A percentile compares a stretch with the other conserved stretches of the same genome.
Conservation (phyloP, 2,329 filamentous ascomycete genomes). For the Fusarium torulosum region DNA sequence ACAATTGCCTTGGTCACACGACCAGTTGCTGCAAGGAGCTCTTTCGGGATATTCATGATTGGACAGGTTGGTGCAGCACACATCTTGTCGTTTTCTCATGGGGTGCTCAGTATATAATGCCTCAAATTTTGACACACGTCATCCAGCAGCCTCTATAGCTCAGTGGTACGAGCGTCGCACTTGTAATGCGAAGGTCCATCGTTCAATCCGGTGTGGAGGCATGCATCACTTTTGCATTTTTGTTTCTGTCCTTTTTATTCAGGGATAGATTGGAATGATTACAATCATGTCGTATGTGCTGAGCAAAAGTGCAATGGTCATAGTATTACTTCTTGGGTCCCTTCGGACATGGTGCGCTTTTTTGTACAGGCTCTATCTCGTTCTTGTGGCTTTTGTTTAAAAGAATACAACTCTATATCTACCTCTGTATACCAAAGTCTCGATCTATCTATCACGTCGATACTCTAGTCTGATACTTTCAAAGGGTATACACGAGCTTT, state of each 20-base stretch:
- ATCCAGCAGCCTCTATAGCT: constrained; percentile 31
- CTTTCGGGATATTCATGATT: background rate
- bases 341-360: too few relatives aligned
- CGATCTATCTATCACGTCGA: background rate
- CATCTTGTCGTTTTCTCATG: too few relatives aligned
- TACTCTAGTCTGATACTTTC: background rate
- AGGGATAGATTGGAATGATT: too few relatives aligned
- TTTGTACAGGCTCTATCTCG: too few relatives aligned
- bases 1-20: constrained; percentile 4
- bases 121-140: rapidly evolving
- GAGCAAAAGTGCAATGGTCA: too few relatives aligned
- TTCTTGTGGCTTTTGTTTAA: too few relatives aligned
- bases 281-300: too few relatives aligned
- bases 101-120: rapidly evolving
- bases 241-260: too few relatives aligned
- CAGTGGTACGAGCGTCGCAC: constrained; percentile 39
- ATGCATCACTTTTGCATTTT: background rate
- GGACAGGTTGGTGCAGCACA: background rate
- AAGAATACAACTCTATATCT: too few relatives aligned
- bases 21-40: background rate
- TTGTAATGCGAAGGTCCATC: constrained; percentile 39
- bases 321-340: too few relatives aligned
- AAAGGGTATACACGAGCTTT: constrained; percentile 23
- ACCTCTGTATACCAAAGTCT: too few relatives aligned
- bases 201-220: constrained; percentile 39